Evolutionary conservation across 2,329 filamentous ascomycete species (phyloP).

Genomic region (Allantophomopsis lycopodina): DNA sequence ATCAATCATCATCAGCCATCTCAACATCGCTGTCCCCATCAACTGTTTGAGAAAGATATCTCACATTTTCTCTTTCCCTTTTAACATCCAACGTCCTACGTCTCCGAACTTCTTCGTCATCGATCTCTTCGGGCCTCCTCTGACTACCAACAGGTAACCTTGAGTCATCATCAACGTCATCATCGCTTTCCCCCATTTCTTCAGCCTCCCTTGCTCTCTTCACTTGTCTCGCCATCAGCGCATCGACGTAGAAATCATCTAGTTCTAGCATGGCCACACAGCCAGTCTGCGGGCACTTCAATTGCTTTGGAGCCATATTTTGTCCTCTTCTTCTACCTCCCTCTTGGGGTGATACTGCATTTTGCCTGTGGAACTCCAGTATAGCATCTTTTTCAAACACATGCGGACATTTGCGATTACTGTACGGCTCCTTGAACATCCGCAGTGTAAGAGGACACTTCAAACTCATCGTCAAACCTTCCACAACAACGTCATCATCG

Average conservation of each 20-base stretch:
- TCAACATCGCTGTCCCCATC: too few relatives aligned
- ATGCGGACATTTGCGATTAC: constrained; percentile 54
- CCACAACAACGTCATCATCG: constrained; percentile 54
- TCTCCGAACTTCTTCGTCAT: not conserved
- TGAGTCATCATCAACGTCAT: not conserved
- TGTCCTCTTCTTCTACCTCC: constrained; percentile 1
- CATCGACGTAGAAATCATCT: not conserved
- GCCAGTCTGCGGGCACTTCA: constrained; percentile 51
- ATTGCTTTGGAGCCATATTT: constrained; percentile 11
- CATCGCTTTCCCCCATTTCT: not conserved
- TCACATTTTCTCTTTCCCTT: not conserved
- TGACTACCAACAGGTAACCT: not conserved
- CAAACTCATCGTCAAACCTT: constrained; percentile 47
- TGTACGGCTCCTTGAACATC: constrained; percentile 52
- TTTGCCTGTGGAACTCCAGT: constrained; percentile 25
- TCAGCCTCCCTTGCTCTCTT: not conserved
- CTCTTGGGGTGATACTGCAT: constrained; percentile 4
- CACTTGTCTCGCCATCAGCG: not conserved
- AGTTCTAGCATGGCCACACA: constrained; percentile 37
- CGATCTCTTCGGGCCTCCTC: not conserved
- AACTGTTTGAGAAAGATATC: too few relatives aligned
- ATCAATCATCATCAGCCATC: too few relatives aligned
- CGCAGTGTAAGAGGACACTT: constrained; percentile 57
- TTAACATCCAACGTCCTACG: not conserved
- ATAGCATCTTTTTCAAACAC: constrained; percentile 57